These are phyloP conservation scores for Chrysosphaeria jannelii DNA, from an alignment of 2,329 filamentous ascomycete species.

Conservation along the genomic window DNA sequence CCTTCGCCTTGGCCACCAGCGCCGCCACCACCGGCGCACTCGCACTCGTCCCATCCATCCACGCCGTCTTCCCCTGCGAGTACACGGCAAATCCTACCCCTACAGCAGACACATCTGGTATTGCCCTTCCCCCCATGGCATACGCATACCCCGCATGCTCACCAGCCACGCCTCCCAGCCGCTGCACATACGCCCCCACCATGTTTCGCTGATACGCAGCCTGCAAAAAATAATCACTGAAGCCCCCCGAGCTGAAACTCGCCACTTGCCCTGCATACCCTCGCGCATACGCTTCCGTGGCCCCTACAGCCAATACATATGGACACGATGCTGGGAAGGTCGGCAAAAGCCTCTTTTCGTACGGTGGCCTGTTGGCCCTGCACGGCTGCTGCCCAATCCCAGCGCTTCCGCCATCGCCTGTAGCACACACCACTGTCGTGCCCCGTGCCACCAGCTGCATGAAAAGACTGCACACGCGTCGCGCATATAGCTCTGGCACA, in stretches of 20 bases:
- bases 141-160: constrained; percentile 12
- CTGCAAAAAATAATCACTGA: constrained; percentile 18
- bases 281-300: too few relatives aligned
- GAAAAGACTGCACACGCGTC: constrained; percentile 20
- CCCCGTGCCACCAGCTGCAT: constrained; percentile 22
- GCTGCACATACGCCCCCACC: constrained; percentile 12
- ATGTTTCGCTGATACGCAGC: constrained; percentile 15
- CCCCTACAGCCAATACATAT: constrained; percentile 36
- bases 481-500: constrained; percentile 19
- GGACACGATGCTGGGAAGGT: constrained; percentile 37
- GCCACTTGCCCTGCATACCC: constrained; percentile 7
- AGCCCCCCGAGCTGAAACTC: constrained; percentile 19
- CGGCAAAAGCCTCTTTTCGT: constrained; percentile 23
- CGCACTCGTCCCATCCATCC: constrained; percentile 16
- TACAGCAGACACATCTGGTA: constrained; percentile 22
- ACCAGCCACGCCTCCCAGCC: constrained; percentile 7
- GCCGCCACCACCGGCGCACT: constrained; percentile 22
- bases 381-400: constrained; percentile 19
- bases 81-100: constrained; percentile 22
- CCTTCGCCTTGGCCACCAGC: constrained; percentile 18
- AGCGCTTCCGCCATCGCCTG: constrained; percentile 19
- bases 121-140: constrained; percentile 15
- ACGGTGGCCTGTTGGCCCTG: constrained; percentile 24
- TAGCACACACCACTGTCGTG: constrained; percentile 17
- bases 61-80: constrained; percentile 6